Conservation (phyloP, 352 stramenopile species). For the Phytophthora chlamydospora region DNA sequence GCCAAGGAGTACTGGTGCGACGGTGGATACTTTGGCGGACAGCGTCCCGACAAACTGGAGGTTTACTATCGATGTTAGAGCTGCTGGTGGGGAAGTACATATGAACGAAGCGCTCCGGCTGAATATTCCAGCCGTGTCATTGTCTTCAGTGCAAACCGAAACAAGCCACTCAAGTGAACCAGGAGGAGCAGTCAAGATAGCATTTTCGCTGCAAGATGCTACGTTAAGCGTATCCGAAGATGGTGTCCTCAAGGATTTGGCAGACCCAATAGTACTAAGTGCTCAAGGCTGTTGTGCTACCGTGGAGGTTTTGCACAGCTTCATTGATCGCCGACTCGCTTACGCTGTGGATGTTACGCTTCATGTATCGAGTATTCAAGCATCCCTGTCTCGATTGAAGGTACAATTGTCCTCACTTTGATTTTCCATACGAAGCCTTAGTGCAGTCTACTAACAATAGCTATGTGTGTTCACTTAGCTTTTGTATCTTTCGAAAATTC, state of each 20-base stretch:
- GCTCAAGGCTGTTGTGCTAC: slow-evolving; percentile 18
- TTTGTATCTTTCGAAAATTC: slow-evolving; percentile 49
- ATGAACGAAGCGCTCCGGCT: slow-evolving; percentile 41
- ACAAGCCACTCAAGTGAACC: slow-evolving; percentile 7
- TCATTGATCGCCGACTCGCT: slow-evolving; percentile 18
- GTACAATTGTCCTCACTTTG: slow-evolving; percentile 15
- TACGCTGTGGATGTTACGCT: slow-evolving; percentile 30
- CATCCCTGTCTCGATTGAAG: slow-evolving; percentile 41
- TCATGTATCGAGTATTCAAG: slow-evolving; percentile 28
- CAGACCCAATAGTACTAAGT: slow-evolving; percentile 24
- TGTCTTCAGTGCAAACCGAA: slow-evolving; percentile 31
- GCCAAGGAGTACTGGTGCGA: neutral
- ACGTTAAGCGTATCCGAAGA: slow-evolving; percentile 23
- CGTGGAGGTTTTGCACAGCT: slow-evolving; percentile 30
- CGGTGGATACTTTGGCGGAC: neutral
- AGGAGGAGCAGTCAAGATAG: slow-evolving; percentile 26
- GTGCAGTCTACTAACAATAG: slow-evolving; percentile 12
- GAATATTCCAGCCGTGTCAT: slow-evolving; percentile 23
- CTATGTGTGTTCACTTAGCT: slow-evolving; percentile 31
- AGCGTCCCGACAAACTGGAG: slow-evolving; percentile 32
- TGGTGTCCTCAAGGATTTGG: slow-evolving; percentile 25
- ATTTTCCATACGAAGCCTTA: neutral
- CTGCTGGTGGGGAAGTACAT: slow-evolving; percentile 30
- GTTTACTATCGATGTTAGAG: slow-evolving; percentile 31
- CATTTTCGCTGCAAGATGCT: slow-evolving; percentile 20